Evolutionary conservation across 2,329 filamentous ascomycete species (phyloP), one percentile per base, ranked within the genome.

Genomic region (Capronia coronata): DNA sequence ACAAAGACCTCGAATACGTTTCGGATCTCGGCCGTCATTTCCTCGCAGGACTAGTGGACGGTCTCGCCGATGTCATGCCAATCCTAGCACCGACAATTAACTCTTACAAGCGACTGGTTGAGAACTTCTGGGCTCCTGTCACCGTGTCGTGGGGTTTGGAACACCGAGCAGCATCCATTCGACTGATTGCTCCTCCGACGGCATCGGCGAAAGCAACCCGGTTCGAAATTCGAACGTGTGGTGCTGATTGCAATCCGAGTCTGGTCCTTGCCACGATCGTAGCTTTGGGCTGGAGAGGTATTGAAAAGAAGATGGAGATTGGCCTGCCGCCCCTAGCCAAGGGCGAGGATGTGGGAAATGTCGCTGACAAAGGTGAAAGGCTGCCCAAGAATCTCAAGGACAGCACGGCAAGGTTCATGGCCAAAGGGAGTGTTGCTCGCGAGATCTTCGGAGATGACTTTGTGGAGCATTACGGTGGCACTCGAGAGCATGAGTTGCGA

Each of bases 51-150:
- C 69, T 98, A 1, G 76, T 98, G 0, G 84, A 87, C 19, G 93
- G 91, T 11, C 77, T 98, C 2, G 88, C 93, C 1, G 88, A 96
- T 63, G 81, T 97, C 59, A 98, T 98, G 93, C 93, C 93, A 1
- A 75, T 97, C 51, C 75, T 98, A 10, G 93, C 91, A 1, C 93
- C 93, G 0, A 98, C 88, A 1, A 80, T 98, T 64, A 98, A 98
- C 76, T 94, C 87, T 54, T 98, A 98, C 76, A 98, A 98, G 72
- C 84, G 93, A 2, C 78, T 98, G 0, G 93, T 98, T 2, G 93
- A 98, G 73, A 97, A 97, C 71, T 97, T 96, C 71, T 98, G 93
- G 93, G 93, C 93, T 0, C 93, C 93, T 0, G 93, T 98, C 4
- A 96, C 91, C 0, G 93, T 97, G 0, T 95, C 88, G 0, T 98